These are phyloP conservation scores for Ceratorhiza oryzae-sativae DNA, from an alignment of 1,284 basidiomycete genomes.

Conservation along the genomic window DNA sequence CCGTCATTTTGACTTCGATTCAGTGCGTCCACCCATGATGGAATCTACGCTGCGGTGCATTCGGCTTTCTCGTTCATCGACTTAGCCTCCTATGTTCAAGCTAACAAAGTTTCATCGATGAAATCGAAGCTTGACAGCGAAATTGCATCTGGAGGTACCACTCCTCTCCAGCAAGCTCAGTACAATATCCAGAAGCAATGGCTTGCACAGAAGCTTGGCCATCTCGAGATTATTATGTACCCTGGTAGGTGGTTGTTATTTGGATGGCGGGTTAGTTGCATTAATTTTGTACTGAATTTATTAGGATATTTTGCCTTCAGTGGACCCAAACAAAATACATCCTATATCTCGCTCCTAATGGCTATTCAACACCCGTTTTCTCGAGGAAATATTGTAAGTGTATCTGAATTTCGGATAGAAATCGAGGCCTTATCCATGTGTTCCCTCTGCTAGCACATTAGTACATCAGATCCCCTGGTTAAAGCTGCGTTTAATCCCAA, in stretches of 20 bases:
- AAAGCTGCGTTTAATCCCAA: slow-evolving; percentile 23
- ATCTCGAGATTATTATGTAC: slow-evolving; percentile 46
- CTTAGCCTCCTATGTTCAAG: slow-evolving; percentile 28
- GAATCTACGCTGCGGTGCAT: slow-evolving; percentile 40
- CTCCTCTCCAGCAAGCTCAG: slow-evolving; percentile 19
- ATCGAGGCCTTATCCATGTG: background rate
- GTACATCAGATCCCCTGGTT: slow-evolving; percentile 10
- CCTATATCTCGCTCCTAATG: slow-evolving; percentile 49
- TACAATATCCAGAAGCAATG: slow-evolving; percentile 22
- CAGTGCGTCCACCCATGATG: slow-evolving; percentile 39
- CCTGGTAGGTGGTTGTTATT: slow-evolving; percentile 14
- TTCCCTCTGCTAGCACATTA: slow-evolving; percentile 13
- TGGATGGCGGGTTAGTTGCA: background rate
- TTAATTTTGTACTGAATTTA: background rate
- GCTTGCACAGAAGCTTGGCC: slow-evolving; percentile 43
- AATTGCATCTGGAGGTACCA: background rate
- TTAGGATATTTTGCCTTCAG: slow-evolving; percentile 43
- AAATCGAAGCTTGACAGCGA: slow-evolving; percentile 30
- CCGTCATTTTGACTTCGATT: background rate
- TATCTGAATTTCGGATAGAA: background rate
- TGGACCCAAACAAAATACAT: slow-evolving; percentile 45
- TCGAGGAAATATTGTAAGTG: slow-evolving; percentile 39
- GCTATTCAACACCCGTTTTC: slow-evolving; percentile 53
- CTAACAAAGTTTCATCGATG: slow-evolving; percentile 22
- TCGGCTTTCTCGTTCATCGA: slow-evolving; percentile 42